phyloP scores from a whole-genome alignment of 1,284 basidiomycete species.

The Puccinia horiana region DNA sequence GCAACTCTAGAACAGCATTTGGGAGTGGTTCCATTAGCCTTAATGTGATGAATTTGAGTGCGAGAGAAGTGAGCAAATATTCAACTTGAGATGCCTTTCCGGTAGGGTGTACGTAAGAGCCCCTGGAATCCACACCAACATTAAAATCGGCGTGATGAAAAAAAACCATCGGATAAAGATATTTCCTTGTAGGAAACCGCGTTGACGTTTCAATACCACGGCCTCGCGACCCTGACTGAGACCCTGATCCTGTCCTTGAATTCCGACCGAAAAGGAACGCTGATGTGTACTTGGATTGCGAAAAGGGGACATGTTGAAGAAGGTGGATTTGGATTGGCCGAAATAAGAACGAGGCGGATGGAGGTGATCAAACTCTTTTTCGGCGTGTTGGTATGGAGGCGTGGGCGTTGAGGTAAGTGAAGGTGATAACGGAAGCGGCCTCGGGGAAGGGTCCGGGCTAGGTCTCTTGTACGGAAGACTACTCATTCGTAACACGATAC shows the following conservation, averaged over 20 bases:
- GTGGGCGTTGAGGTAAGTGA: slow-evolving; percentile 23
- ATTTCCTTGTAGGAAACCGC: slow-evolving; percentile 3
- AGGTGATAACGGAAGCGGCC: not conserved
- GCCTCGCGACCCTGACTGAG: not conserved
- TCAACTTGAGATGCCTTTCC: slow-evolving; percentile 40
- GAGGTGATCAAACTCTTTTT: slow-evolving; percentile 16
- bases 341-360: slow-evolving; percentile 14
- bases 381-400: slow-evolving; percentile 24
- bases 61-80: not conserved
- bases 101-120: slow-evolving; percentile 13
- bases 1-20: slow-evolving; percentile 3
- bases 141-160: slow-evolving; percentile 44
- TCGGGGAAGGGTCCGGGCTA: slow-evolving; percentile 12
- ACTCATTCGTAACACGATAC: slow-evolving; percentile 13
- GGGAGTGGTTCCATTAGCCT: not conserved
- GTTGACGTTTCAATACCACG: not conserved
- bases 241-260: slow-evolving; percentile 10
- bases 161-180: slow-evolving; percentile 48
- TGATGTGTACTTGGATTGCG: not conserved
- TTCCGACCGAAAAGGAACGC: slow-evolving; percentile 29
- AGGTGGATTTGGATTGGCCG: not conserved
- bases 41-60: not conserved
- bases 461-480: slow-evolving; percentile 12
- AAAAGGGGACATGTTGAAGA: not conserved
- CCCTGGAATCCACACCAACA: slow-evolving; percentile 42